Base-by-base conservation (phyloP, 192 early-diverging fungal genomes). In the Backusella sp. region DNA sequence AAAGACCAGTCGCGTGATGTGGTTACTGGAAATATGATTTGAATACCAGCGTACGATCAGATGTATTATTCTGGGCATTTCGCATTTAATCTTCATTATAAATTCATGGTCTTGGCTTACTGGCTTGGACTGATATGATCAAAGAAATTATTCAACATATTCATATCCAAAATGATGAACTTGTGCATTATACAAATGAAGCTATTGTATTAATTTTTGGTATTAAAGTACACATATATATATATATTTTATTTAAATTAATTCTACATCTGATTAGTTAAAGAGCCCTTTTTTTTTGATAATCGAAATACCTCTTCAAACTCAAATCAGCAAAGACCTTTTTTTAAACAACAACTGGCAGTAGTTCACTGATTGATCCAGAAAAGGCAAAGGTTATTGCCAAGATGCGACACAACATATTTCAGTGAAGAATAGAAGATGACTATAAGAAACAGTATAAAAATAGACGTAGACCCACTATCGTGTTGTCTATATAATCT, bases 221-320 rank as follows among this genome's bases (percentile, higher is more conserved):
- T n/a, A 49, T 49, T 19, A 49, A 49, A n/a, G 19, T n/a, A 6
- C 46, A 44, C 42, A 44, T 15, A n/a, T n/a, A 44, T 44, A 49
- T 62, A 26, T 62, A 28, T 23, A 59, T 59, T 62, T 59, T 23
- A 59, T 59, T 62, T 62, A 62, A 62, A 62, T 62, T 62, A 28
- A 62, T 62, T 62, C 14, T 62, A 62, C 56, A 28, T 62, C 4
- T 28, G 26, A 26, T 28, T 62, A 62, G 56, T 62, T 62, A 26
- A 62, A 14, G 9, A 28, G 26, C 4, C 56, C 56, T 62, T 62
- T 28, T 53, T 49, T 56, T 56, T 44, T 49, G 15, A 62, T 28
- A 28, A 62, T 62, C 56, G 23, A 62, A 62, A 62, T 62, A 62
- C 56, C 53, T 62, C 56, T 62, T 62, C 56, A 62, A 62, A 62